A percentile compares a stretch with the other conserved stretches of the same genome.
Conservation (phyloP, 768 basidiomycete species). For the Kwoniella europaea region DNA sequence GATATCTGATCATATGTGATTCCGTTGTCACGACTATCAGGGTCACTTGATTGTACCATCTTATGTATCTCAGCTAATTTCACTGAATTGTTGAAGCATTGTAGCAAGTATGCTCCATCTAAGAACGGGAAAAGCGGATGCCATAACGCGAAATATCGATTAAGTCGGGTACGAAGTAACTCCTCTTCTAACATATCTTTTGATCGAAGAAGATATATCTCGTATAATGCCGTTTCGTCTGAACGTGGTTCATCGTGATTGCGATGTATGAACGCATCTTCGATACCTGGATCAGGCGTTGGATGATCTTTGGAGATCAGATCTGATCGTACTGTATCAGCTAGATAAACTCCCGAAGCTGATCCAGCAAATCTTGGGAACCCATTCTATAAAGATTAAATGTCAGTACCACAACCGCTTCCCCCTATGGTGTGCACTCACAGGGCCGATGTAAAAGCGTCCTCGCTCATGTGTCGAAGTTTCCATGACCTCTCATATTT, state of each 20-base stretch:
- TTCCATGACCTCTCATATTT: conserved; percentile 5
- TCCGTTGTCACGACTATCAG: neutral
- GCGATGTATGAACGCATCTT: conserved; percentile 34
- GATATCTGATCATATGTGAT: neutral
- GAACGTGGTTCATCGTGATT: conserved; percentile 21
- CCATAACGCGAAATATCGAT: conserved; percentile 35
- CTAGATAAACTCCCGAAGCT: conserved; percentile 35
- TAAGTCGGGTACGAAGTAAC: conserved; percentile 11
- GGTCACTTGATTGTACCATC: neutral
- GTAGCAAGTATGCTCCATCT: conserved; percentile 28
- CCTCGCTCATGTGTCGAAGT: conserved; percentile 25
- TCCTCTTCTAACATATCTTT: conserved; percentile 11
- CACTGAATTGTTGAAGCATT: conserved; percentile 29
- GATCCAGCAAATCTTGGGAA: conserved; percentile 41
- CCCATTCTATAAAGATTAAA: conserved; percentile 24
- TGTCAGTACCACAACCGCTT: neutral
- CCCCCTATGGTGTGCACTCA: conserved; percentile 4
- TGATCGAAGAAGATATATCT: conserved; percentile 12
- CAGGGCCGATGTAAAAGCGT: conserved; percentile 35
- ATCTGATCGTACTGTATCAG: conserved; percentile 29
- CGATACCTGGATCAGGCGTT: conserved; percentile 20
- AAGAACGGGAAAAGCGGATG: conserved; percentile 43
- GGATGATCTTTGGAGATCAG: conserved; percentile 6
- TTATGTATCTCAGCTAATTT: conserved; percentile 1
- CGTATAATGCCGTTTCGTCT: conserved; percentile 15